These are phyloP conservation scores for Ustilago hordei DNA, from an alignment of 1,284 basidiomycete genomes.

Conservation along the genomic window DNA sequence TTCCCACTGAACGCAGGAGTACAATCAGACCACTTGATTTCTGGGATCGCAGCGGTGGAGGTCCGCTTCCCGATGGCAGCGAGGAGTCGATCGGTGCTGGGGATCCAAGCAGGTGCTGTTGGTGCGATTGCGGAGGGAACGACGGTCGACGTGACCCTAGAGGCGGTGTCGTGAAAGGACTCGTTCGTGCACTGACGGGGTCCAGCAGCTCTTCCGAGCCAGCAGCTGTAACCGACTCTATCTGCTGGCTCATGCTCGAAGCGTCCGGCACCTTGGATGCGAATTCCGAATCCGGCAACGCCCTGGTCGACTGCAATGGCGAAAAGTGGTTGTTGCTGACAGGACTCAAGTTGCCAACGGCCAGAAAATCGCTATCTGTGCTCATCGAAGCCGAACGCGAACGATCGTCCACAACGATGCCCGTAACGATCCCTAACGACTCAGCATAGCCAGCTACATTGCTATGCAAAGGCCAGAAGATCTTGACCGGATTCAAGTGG, in stretches of 20 bases:
- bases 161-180: slow-evolving; percentile 36
- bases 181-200: slow-evolving; percentile 14
- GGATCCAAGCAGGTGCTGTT: slow-evolving; percentile 33
- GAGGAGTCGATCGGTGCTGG: slow-evolving; percentile 36
- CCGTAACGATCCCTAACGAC: slow-evolving; percentile 37
- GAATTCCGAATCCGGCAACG: slow-evolving; percentile 35
- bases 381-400: slow-evolving; percentile 34
- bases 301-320: slow-evolving; percentile 24
- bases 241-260: slow-evolving; percentile 29
- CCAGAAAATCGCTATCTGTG: slow-evolving; percentile 25
- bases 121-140: slow-evolving; percentile 25
- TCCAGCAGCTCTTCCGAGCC: slow-evolving; percentile 32
- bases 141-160: slow-evolving; percentile 26
- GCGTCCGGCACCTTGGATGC: slow-evolving; percentile 32
- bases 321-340: slow-evolving; percentile 42
- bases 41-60: slow-evolving; percentile 12
- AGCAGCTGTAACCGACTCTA: slow-evolving; percentile 36
- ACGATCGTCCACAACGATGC: not conserved
- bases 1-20: slow-evolving; percentile 40
- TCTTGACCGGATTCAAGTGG: slow-evolving; percentile 51
- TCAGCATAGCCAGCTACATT: slow-evolving; percentile 39
- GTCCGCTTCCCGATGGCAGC: slow-evolving; percentile 2
- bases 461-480: slow-evolving; percentile 55
- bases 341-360: slow-evolving; percentile 21
- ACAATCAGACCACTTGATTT: slow-evolving; percentile 37